Conservation (phyloP, 129 eudicot genomes). For the Daucus carota region DH1_v3.0 NC_030387.2:25135001-25135500, state of each 20-base stretch:
- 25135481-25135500: slow-evolving; percentile 83
- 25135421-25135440: slow-evolving; percentile 97
- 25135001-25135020: background rate
- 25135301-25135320: slow-evolving; percentile 71
- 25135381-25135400: slow-evolving; percentile 89
- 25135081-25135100: slow-evolving; percentile 11
- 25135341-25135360: slow-evolving; percentile 96
- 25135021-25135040: background rate
- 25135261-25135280: slow-evolving; percentile 10
- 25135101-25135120: slow-evolving; percentile 20
- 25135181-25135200: slow-evolving; percentile 16
- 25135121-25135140: slow-evolving; percentile 13
- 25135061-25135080: background rate
- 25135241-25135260: slow-evolving; percentile 13
- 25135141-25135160: background rate
- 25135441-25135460: slow-evolving; percentile 93
- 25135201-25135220: slow-evolving; percentile 23
- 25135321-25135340: slow-evolving; percentile 95
- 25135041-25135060: background rate
- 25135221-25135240: background rate
- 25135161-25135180: slow-evolving; percentile 12
- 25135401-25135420: slow-evolving; percentile 94
- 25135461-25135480: slow-evolving; percentile 89
- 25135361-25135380: slow-evolving; percentile 91
- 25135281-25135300: slow-evolving; percentile 12